Evolutionary conservation across 2,329 filamentous ascomycete species (phyloP).

Genomic region (Beauveria scarabaeidicola): DNA sequence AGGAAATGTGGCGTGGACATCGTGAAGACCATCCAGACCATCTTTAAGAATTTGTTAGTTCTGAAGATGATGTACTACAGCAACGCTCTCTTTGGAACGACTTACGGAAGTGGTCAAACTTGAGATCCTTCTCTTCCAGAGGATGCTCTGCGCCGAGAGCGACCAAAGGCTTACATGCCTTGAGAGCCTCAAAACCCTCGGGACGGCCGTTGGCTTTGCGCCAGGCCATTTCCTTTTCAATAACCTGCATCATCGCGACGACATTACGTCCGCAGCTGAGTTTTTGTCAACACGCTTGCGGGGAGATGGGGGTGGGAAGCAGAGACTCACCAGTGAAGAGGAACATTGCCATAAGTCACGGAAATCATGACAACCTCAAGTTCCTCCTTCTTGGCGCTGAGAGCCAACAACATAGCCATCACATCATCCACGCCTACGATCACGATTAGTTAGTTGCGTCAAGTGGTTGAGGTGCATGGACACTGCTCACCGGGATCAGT

Average conservation of each 20-base stretch:
- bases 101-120: constrained; percentile 83
- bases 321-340: constrained; percentile 60
- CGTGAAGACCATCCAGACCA: constrained; percentile 67
- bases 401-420: constrained; percentile 76
- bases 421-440: constrained; percentile 78
- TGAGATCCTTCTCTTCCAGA: constrained; percentile 70
- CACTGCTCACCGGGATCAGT: constrained; percentile 67
- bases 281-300: neutral
- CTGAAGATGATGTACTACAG: neutral
- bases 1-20: constrained; percentile 65
- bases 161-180: constrained; percentile 67
- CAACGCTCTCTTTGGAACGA: constrained; percentile 10
- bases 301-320: neutral
- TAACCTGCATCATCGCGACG: constrained; percentile 81
- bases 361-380: constrained; percentile 80
- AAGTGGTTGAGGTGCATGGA: neutral
- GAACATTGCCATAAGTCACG: constrained; percentile 88
- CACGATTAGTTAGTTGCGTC: constrained; percentile 14
- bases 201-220: constrained; percentile 58
- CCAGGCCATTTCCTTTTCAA: constrained; percentile 85
- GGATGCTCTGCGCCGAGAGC: constrained; percentile 82
- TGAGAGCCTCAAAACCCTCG: constrained; percentile 65
- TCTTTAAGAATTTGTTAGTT: constrained; percentile 36
- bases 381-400: constrained; percentile 74
- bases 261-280: constrained; percentile 76